Evolutionary conservation across 2,329 filamentous ascomycete genomes (phyloP), one percentile per base, ranked within the genome.

Genomic region (Alternaria metachromatica): DNA sequence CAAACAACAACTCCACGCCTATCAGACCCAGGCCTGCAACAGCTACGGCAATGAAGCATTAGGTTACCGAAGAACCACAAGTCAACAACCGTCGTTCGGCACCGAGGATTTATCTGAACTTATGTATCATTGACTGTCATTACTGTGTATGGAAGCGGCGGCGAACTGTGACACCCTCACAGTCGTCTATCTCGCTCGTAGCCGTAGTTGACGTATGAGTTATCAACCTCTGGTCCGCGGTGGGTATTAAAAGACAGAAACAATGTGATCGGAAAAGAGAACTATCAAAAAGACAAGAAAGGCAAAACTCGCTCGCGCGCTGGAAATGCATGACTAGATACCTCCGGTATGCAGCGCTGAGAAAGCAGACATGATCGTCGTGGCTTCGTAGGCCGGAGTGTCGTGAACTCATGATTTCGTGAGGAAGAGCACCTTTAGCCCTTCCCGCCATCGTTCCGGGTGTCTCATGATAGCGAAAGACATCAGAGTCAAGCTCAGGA

Each of bases 401-500:
- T 41, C 37, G n/a, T 41, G 37, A 18, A 41, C 8, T 41, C 37
- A 18, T 41, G 30, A 15, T 0, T 33, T 33, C 30, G 6, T 37
- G 8, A 37, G 37, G 15, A 41, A 41, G 15, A n/a, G 3, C 15
- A 18, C 8, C 18, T 41, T 1, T 10, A 4, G 37, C 2, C 37
- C 37, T 41, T 41, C 3, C 5, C n/a, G 8, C 5, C 37, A 41
- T 10, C n/a, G 4, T 41, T 18, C 37, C 2, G 8, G 2, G 4
- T 20, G 3, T 50, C 10, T 50, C 25, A 5, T 30, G 25, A 30
- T 3, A 10, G 2, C 6, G 7, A 18, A 21, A 13, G 26, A 51
- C 7, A 33, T 2, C 4, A 30, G 48, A 51, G 0, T 9, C 3
- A 1, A n/a, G 4, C 3, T 15, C 3, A 2, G 2, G 0, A 37